Evolutionary conservation across 441 rosid species (phyloP).

Genomic region (Melianthus villosus): DNA sequence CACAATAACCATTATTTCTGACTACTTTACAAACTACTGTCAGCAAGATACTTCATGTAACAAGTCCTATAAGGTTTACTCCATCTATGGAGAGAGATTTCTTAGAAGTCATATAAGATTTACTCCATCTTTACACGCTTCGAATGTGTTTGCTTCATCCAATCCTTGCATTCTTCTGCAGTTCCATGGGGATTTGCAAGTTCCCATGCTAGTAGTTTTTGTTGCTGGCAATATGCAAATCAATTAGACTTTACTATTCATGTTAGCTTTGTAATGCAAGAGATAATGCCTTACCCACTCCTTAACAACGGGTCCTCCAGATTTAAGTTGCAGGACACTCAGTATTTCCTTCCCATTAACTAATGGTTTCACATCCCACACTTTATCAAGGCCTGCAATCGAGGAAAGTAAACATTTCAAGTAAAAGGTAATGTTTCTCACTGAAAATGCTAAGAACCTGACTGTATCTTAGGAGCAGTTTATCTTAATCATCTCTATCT

Average conservation of each 20-base stretch:
- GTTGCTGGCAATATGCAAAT: slow-evolving; percentile 39
- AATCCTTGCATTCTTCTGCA: slow-evolving; percentile 64
- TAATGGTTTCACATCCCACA: slow-evolving; percentile 72
- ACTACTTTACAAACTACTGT: too few species aligned
- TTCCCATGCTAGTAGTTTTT: slow-evolving; percentile 65
- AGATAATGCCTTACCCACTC: slow-evolving; percentile 54
- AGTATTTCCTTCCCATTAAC: slow-evolving; percentile 75
- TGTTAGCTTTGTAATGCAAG: background rate
- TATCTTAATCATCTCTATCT: too few species aligned
- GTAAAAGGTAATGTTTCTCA: too few species aligned
- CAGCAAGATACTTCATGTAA: background rate
- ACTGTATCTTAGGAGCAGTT: too few species aligned
- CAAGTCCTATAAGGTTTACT: background rate
- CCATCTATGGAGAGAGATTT: background rate
- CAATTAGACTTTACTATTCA: slow-evolving; percentile 4
- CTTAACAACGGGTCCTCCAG: slow-evolving; percentile 65
- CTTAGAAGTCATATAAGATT: slow-evolving; percentile 1
- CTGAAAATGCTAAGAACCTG: too few species aligned
- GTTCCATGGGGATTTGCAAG: slow-evolving; percentile 58
- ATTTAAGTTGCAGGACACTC: slow-evolving; percentile 48
- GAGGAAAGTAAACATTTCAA: too few species aligned
- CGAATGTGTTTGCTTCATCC: slow-evolving; percentile 59
- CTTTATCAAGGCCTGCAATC: slow-evolving; percentile 50
- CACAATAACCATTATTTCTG: too few species aligned
- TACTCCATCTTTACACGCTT: slow-evolving; percentile 40